Base-by-base conservation (phyloP, 2,329 filamentous ascomycete genomes). In the Botrytis aclada region DNA sequence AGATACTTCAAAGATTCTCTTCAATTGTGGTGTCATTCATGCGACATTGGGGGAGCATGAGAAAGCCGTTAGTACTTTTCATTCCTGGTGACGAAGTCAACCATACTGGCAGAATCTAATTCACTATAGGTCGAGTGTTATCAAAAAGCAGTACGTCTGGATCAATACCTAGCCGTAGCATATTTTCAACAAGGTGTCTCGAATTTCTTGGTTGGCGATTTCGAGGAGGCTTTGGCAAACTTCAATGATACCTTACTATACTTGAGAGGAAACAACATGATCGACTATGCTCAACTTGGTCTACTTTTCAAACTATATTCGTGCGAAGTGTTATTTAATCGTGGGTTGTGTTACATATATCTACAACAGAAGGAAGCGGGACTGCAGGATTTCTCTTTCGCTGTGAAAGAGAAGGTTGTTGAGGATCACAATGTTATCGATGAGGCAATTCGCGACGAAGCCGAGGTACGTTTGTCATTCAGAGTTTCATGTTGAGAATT, bases 111-210 rank as follows among this genome's bases (percentile, higher is more conserved):
- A 71, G 47, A 41, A 47, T 67, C 70, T 72, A 69, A 72, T 72
- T 69, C 74, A 76, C n/a, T 77, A 25, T 79, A 98, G 95, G 93
- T 99, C 77, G 93, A 97, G 83, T 96, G 91, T 83, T 99, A 98
- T 82, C 95, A 98, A 84, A 90, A 93, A 81, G 95, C 96, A 66
- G 93, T 97, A 78, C 88, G 90, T 76, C 87, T 98, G 73, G 96
- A 99, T 80, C 93, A 96, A 81, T 99, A 98, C 81, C 92, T 99
- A 63, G 96, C 96, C 73, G 94, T 99, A 73, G 95, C 96, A 74
- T 98, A 98, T 82, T 99, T 99, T 82, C 96, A 99, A 81, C 94
- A 98, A 83, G 96, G 96, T 61, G 96, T 99, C 29, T 98, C 96
- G 72, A 99, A 98, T 82, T 99, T 99, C 83, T 86, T 99, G 67